Base-by-base conservation (phyloP, 371 early-diverging fungal species). In the Mucor piriformis region DNA sequence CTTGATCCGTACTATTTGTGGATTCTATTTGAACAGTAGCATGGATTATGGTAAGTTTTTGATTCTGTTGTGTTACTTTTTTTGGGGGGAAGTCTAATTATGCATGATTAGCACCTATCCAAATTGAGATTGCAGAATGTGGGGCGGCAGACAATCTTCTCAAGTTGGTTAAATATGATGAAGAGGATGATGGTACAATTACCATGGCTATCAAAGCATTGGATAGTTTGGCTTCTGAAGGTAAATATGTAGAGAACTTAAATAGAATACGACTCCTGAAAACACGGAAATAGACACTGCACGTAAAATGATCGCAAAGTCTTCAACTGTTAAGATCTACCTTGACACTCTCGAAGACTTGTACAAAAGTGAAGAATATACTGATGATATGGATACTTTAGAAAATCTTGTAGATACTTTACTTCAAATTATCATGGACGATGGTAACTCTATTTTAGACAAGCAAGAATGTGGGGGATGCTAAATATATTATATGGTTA, bases 11-110 rank as follows among this genome's bases (percentile, higher is more conserved):
- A 87, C 83, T 20, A 76, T 86, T 0, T 86, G 87, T 58, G 91
- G 89, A 37, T 89, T 90, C 11, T 77, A 88, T 27, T 59, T 88
- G 27, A 92, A 92, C 52, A 83, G 86, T 52, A 86, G 85, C 57
- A 88, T 92, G 88, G 86, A 88, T 62, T 88, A 86, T 59, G 88
- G 91, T 90, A 78, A 48, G 63, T 35, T 10, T 43, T 18, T 16
- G 8, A 7, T 43, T 16, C 10, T 24, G 0, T 18, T 16, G 2
- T 42, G n/a, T 42, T 42, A 10, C 18, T 20, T 40, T 40, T 4
- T 37, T 37, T 37, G 12, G 5, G 2, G 5, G 5, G 15, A 33
- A 33, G n/a, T 4, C 15, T 37, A 37, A 37, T n/a, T 1, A 37
- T 37, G 37, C 29, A 29, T 37, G 37, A 37, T 54, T 11, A 83